Conservation (phyloP, 2,329 filamentous ascomycete species). For the Cadophora sp. region DNA sequence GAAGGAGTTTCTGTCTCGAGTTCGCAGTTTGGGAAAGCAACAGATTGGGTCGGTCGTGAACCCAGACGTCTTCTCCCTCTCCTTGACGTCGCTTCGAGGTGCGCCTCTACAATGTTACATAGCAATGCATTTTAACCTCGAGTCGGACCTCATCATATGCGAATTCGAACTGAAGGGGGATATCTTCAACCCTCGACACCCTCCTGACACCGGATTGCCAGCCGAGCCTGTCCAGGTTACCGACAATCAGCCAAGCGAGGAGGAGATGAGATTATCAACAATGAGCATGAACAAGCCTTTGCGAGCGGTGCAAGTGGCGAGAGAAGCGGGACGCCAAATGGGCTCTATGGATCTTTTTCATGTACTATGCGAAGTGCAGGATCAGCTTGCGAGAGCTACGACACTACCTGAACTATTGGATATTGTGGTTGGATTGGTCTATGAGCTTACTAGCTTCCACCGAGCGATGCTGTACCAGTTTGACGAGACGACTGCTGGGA, state of each 20-base stretch:
- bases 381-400: conserved; percentile 30
- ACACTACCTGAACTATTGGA: conserved; percentile 30
- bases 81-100: conserved; percentile 31
- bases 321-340: conserved; percentile 29
- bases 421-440: conserved; percentile 36
- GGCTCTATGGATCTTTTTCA: conserved; percentile 38
- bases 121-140: conserved; percentile 32
- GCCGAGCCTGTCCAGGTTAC: conserved; percentile 24
- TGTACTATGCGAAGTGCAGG: conserved; percentile 35
- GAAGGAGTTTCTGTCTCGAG: conserved; percentile 32
- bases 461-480: conserved; percentile 37
- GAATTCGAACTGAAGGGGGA: conserved; percentile 36
- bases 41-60: conserved; percentile 21
- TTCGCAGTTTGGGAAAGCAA: conserved; percentile 22
- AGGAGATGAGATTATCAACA: conserved; percentile 29
- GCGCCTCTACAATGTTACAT: conserved; percentile 32
- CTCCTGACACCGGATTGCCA: conserved; percentile 24
- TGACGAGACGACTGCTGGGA: conserved; percentile 31
- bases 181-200: conserved; percentile 27
- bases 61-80: conserved; percentile 36
- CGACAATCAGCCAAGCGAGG: conserved; percentile 26
- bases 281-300: conserved; percentile 31
- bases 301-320: conserved; percentile 30
- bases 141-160: conserved; percentile 34
- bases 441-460: conserved; percentile 36